Evolutionary conservation across 2,329 filamentous ascomycete species (phyloP).

Genomic region (Lithohypha guttulata): DNA sequence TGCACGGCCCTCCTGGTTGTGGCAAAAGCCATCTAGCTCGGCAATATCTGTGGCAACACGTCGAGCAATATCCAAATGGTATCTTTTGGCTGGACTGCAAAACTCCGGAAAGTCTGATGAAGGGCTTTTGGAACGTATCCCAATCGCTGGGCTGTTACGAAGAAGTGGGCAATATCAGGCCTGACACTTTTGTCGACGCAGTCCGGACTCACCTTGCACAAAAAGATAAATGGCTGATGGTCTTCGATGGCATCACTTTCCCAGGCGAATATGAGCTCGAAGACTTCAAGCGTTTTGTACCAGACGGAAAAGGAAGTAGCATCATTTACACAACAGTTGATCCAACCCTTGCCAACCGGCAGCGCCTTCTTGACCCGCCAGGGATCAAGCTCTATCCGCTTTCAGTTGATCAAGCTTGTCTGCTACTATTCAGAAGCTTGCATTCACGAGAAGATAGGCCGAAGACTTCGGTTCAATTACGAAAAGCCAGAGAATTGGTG

Average conservation of each 20-base stretch:
- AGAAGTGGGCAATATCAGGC: constrained; percentile 27
- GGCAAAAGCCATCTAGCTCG: constrained; percentile 61
- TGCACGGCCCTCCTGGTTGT: constrained; percentile 54
- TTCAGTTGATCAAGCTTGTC: constrained; percentile 46
- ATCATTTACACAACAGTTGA: constrained; percentile 61
- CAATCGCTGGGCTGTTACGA: constrained; percentile 38
- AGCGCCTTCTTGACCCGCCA: constrained; percentile 50
- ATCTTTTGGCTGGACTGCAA: constrained; percentile 61
- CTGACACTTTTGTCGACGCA: constrained; percentile 39
- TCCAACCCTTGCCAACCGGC: constrained; percentile 43
- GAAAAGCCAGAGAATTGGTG: constrained; percentile 51
- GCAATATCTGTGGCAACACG: constrained; percentile 54
- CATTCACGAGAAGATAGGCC: constrained; percentile 38
- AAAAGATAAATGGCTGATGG: constrained; percentile 54
- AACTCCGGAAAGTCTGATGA: constrained; percentile 46
- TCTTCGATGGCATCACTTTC: constrained; percentile 57
- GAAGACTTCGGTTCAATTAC: constrained; percentile 45
- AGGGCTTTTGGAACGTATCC: constrained; percentile 57
- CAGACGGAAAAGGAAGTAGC: constrained; percentile 50
- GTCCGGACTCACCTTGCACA: constrained; percentile 53
- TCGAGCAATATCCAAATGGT: constrained; percentile 50
- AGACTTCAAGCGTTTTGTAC: constrained; percentile 49
- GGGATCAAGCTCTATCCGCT: constrained; percentile 47
- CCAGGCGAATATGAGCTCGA: constrained; percentile 43
- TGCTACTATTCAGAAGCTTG: constrained; percentile 52